phyloP scores from a whole-genome alignment of 805 yeast genomes.

The Saccharomyces kudriavzevii region DNA sequence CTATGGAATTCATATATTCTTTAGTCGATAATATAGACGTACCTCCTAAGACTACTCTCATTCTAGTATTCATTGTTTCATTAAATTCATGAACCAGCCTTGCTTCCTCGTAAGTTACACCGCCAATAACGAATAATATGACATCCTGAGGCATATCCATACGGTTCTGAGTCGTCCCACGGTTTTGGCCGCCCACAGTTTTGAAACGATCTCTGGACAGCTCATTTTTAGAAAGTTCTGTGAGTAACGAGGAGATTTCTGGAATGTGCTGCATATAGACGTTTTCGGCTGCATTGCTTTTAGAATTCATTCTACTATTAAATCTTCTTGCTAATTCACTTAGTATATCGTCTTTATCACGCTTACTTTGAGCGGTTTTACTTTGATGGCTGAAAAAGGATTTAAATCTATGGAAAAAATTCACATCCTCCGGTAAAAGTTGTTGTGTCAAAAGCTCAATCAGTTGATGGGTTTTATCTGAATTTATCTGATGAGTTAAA shows the following conservation, averaged over 20 bases:
- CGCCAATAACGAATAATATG: slow-evolving; percentile 74
- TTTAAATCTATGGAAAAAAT: slow-evolving; percentile 40
- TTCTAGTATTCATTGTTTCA: slow-evolving; percentile 33
- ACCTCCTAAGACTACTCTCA: slow-evolving; percentile 77
- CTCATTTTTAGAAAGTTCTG: slow-evolving; percentile 32
- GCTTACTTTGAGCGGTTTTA: background rate
- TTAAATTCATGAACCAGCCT: slow-evolving; percentile 70
- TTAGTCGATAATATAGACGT: slow-evolving; percentile 47
- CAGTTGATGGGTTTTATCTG: slow-evolving; percentile 42
- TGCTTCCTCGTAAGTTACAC: slow-evolving; percentile 88
- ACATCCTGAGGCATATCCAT: slow-evolving; percentile 46
- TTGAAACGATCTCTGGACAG: slow-evolving; percentile 35
- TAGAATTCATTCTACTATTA: slow-evolving; percentile 26
- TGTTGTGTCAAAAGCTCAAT: slow-evolving; percentile 32
- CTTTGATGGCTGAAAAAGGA: slow-evolving; percentile 17
- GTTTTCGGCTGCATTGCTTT: slow-evolving; percentile 42
- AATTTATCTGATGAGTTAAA: slow-evolving; percentile 49
- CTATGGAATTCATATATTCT: slow-evolving; percentile 29
- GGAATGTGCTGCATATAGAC: slow-evolving; percentile 91
- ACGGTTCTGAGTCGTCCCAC: background rate
- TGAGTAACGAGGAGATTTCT: slow-evolving; percentile 37
- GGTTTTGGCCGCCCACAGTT: slow-evolving; percentile 24
- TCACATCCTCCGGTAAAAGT: slow-evolving; percentile 33
- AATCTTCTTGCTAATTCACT: slow-evolving; percentile 30
- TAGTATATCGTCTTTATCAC: slow-evolving; percentile 24